Evolutionary conservation across 306 rosid genomes (phyloP), one percentile per base, ranked within the genome.

Genomic region (Adenanthera pavonina): DNA sequence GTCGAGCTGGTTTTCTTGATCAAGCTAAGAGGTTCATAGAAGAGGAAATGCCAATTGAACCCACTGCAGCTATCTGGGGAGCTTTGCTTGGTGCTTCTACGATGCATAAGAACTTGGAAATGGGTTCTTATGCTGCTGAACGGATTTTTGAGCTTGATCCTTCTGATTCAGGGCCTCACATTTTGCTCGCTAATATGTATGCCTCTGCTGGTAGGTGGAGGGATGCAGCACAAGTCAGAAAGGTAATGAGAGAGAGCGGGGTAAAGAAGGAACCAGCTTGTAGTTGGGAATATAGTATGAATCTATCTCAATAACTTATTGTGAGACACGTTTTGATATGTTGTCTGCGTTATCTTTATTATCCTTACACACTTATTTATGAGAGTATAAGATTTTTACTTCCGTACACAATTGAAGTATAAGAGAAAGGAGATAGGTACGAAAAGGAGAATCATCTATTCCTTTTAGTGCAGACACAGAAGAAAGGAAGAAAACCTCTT

Each of bases 1-100:
- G 90, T 51, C 88, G 90, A 79, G 88, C 85, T 52, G 90, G 90
- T 64, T 82, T 87, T 72, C 88, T 87, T 84, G 81, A 87, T 76
- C 80, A 72, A 62, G 90, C 90, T 14, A 87, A 57, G 85, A 79
- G 57, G 61, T 84, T 82, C 86, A 84, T 87, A 34, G 88, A 82
- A 76, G 73, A 66, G 68, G 72, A 66, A 71, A 84, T 87, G 81
- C 81, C 86, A 12, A 72, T 84, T 47, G 90, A 87, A 85, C 86
- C 90, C 66, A 35, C 81, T 72, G 85, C 77, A 19, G 46, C 86
- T 57, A 76, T 79, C 34, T 87, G 90, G 90, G 83, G 88, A 79
- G 86, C 90, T 76, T 68, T 87, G 83, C 86, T 87, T 66, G 90
- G 90, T 34, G 88, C 88, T 30, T 87, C 86, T 44, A 65, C 69